These are phyloP conservation scores for Bipolaris bicolor DNA, from an alignment of 2,329 filamentous ascomycete genomes.

Conservation along the genomic window DNA sequence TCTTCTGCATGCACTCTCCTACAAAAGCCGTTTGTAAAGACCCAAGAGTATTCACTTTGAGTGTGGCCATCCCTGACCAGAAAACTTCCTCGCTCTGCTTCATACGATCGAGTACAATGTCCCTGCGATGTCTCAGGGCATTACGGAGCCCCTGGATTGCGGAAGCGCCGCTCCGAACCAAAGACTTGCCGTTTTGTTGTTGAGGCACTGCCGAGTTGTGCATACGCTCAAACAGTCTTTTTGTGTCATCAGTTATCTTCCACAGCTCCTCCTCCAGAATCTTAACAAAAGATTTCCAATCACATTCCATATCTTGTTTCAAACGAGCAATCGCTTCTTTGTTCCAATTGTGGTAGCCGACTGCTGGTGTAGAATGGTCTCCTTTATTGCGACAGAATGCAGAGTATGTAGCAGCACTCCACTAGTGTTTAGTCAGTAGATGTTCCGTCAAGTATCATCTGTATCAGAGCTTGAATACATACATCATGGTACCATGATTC, in stretches of 20 bases:
- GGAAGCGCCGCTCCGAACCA: background rate
- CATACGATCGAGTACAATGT: background rate
- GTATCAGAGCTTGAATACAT: background rate
- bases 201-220: background rate
- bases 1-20: conserved; percentile 24
- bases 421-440: background rate
- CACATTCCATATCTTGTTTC: background rate
- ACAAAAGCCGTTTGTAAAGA: conserved; percentile 24
- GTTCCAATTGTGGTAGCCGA: background rate
- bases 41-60: conserved; percentile 21
- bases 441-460: background rate
- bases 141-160: background rate
- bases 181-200: background rate
- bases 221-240: background rate
- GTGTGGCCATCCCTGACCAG: conserved; percentile 22
- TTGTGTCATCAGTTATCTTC: background rate
- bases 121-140: background rate
- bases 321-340: background rate
- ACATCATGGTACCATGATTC: background rate
- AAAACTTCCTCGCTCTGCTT: background rate
- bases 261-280: background rate
- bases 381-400: background rate
- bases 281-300: background rate
- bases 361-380: background rate
- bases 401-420: background rate